Evolutionary conservation across 306 rosid species (phyloP), one percentile per base, ranked within the genome.

Genomic region (Quercus cerris): DNA sequence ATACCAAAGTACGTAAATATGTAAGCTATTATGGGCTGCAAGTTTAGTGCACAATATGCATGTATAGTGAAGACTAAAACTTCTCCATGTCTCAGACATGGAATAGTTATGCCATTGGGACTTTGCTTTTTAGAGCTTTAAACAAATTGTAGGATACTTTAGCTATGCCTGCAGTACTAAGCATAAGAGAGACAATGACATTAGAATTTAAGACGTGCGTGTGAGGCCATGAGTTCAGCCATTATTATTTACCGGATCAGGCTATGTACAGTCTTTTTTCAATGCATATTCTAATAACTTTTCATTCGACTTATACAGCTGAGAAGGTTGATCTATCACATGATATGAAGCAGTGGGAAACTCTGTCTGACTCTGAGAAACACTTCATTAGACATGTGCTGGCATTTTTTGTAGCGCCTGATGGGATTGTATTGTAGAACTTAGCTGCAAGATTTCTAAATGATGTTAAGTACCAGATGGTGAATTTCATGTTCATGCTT

Each of bases 311-410:
- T 85, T 75, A 1, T 7, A 52, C 91, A 92, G 97, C 97, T 55
- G 98, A 94, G 87, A 97, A 94, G 86, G 98, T 92, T 80, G 97
- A 92, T 82, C 97, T 94, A 70, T 87, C 97, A n/a, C 75, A 67
- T 73, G 98, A 94, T 56, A 69, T 89, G 55, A 88, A 82, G 44
- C 97, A 92, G 67, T 94, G 97, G 97, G 86, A 86, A 18, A 77
- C 85, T 57, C 64, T 94, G 84, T 78, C 97, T 12, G 81, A 86
- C 82, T 89, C 97, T 3, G 98, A 92, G 86, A 94, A 85, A 87
- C 93, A 90, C 89, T 92, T 94, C 83, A 78, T 94, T 71, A 82
- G 89, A 58, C 97, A 89, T 56, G 88, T 92, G 67, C 88, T 92
- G 44, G 97, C 98, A 46, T 94, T 94, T 85, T 94, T 94, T 75